Evolutionary conservation across 2,329 filamentous ascomycete species (phyloP).

Genomic region (Cercospora beticola): DNA sequence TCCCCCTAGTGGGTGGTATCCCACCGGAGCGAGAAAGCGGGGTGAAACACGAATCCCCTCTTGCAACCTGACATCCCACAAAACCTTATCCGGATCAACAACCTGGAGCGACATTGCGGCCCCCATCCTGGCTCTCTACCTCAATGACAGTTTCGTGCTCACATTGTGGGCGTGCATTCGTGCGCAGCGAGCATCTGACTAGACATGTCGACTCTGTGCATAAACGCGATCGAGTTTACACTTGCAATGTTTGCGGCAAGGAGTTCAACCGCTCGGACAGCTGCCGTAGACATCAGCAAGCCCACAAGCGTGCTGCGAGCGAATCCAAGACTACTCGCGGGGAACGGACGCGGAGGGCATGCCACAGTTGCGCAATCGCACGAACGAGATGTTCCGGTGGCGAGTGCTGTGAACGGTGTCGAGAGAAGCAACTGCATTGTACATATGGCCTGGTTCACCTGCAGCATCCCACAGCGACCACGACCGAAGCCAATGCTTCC

Average conservation of each 20-base stretch:
- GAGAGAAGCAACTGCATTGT: background rate
- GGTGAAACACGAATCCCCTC: background rate
- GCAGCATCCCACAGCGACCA: background rate
- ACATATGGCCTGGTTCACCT: background rate
- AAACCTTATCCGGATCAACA: background rate
- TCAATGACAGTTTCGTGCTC: background rate
- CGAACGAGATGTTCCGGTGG: constrained; percentile 13
- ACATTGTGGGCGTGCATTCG: background rate
- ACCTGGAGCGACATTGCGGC: background rate
- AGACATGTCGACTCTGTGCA: background rate
- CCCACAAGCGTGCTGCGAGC: background rate
- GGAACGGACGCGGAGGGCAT: constrained; percentile 2
- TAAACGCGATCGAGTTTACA: background rate
- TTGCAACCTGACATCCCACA: background rate
- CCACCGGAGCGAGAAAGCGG: background rate
- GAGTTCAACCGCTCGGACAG: constrained; percentile 13
- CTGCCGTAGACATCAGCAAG: constrained; percentile 7
- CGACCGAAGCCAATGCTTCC: background rate
- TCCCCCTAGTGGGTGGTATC: background rate
- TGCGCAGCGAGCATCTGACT: constrained; percentile 4
- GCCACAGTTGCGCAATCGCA: constrained; percentile 3
- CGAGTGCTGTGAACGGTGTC: constrained; percentile 3
- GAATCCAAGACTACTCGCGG: background rate
- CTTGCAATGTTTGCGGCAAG: constrained; percentile 8
- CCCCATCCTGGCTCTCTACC: background rate